phyloP scores from a whole-genome alignment of 495 filamentous ascomycete genomes.

The Penicillium silybi region DNA sequence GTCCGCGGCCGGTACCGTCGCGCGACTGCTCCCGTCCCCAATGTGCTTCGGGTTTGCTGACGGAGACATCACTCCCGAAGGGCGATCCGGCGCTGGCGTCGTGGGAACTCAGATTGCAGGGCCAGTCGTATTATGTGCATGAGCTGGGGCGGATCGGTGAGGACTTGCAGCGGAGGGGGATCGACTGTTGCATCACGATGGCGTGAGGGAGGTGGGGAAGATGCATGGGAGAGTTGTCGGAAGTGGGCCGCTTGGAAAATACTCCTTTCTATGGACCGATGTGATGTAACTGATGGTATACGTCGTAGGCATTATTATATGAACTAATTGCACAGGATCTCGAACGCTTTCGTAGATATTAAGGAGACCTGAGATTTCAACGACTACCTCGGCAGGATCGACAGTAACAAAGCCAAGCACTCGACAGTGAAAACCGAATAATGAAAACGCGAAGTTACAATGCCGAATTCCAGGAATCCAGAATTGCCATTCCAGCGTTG shows the following conservation, averaged over 20 bases:
- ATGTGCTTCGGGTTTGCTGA: not conserved
- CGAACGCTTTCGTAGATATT: too few relatives aligned
- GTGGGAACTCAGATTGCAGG: constrained; percentile 36
- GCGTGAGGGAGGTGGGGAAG: constrained; percentile 8
- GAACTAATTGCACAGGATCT: too few relatives aligned
- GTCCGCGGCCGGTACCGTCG: not conserved
- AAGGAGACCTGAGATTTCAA: too few relatives aligned
- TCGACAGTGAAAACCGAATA: too few relatives aligned
- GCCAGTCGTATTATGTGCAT: constrained; percentile 36
- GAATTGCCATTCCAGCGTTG: not conserved
- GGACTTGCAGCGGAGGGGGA: constrained; percentile 31
- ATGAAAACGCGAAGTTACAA: not conserved
- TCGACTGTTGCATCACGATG: constrained; percentile 23
- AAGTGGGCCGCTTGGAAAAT: too few relatives aligned
- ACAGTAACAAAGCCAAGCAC: too few relatives aligned
- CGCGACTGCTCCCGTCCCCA: not conserved
- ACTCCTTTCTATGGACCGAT: too few relatives aligned
- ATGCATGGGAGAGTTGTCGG: not conserved
- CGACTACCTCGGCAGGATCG: too few relatives aligned
- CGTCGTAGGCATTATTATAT: too few relatives aligned
- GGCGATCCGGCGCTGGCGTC: not conserved
- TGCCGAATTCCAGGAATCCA: not conserved
- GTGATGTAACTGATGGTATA: too few relatives aligned
- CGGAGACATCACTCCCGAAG: not conserved
- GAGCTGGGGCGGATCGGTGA: constrained; percentile 29